A percentile compares a stretch with the other conserved stretches of the same genome.
Evolutionary conservation across 305 asterid species (phyloP).

Genomic region (Fraxinus greggii): DNA sequence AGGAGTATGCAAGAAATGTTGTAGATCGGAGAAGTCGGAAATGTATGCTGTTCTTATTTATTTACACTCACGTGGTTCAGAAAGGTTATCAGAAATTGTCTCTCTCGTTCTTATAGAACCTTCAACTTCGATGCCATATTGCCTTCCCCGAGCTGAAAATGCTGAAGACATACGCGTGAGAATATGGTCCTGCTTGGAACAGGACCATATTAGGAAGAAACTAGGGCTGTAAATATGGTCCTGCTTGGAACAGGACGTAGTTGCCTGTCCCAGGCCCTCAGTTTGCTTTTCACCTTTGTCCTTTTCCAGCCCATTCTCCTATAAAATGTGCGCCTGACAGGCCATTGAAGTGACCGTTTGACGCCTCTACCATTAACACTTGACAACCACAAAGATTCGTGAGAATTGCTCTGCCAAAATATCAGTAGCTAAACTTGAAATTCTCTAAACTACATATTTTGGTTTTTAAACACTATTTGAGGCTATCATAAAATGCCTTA

Average conservation of each 20-base stretch:
- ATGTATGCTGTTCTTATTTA: background rate
- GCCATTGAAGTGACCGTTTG: background rate
- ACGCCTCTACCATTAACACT: background rate
- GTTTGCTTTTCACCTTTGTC: background rate
- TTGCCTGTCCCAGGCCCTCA: background rate
- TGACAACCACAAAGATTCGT: background rate
- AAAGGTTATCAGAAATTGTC: background rate
- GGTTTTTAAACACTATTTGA: background rate
- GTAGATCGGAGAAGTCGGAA: background rate
- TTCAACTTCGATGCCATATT: background rate
- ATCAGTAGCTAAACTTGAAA: background rate
- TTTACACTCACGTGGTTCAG: background rate
- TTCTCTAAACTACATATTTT: background rate
- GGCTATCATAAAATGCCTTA: background rate
- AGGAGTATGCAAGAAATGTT: background rate
- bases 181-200: background rate
- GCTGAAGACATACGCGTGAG: background rate
- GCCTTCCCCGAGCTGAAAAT: background rate
- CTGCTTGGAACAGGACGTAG: background rate
- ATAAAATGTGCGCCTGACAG: background rate
- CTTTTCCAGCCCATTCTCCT: background rate
- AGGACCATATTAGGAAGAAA: too few species aligned
- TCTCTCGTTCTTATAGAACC: background rate
- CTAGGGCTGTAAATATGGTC: background rate
- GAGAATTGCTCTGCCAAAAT: background rate